A percentile compares a stretch with the other conserved stretches of the same genome.
phyloP scores from a whole-genome alignment of 306 rosid genomes.

The Sindora glabra region DNA sequence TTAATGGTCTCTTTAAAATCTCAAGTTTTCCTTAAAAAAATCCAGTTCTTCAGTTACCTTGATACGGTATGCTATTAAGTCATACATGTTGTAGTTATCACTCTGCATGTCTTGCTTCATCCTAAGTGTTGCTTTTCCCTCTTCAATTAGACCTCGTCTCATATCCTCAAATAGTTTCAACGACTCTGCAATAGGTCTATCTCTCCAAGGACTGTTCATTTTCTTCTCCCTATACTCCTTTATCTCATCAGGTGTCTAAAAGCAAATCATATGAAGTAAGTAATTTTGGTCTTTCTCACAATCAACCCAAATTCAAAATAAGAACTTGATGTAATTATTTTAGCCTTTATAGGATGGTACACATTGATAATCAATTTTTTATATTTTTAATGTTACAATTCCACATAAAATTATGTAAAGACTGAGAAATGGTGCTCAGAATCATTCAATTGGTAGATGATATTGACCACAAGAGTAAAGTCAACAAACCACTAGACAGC shows the following conservation, averaged over 20 bases:
- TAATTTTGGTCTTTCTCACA: background rate
- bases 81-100: conserved; percentile 91
- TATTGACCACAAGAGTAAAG: background rate
- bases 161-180: conserved; percentile 82
- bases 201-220: conserved; percentile 97
- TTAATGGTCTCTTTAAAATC: background rate
- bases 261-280: conserved; percentile 18
- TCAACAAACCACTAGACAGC: background rate
- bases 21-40: background rate
- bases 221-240: conserved; percentile 91
- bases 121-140: conserved; percentile 94
- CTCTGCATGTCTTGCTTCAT: conserved; percentile 99
- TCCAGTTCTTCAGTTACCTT: conserved; percentile 45
- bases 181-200: conserved; percentile 78
- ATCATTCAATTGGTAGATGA: conserved; percentile 1
- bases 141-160: conserved; percentile 73
- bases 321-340: conserved; percentile 7
- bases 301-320: background rate
- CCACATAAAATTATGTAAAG: no score
- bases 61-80: conserved; percentile 92
- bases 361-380: conserved; percentile 7
- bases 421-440: no score
- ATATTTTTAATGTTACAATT: no score
- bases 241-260: conserved; percentile 83
- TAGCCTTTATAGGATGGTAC: background rate